These are phyloP conservation scores for Sugiyamaella lignohabitans DNA, from an alignment of 805 yeast genomes.

Conservation along the genomic window DNA sequence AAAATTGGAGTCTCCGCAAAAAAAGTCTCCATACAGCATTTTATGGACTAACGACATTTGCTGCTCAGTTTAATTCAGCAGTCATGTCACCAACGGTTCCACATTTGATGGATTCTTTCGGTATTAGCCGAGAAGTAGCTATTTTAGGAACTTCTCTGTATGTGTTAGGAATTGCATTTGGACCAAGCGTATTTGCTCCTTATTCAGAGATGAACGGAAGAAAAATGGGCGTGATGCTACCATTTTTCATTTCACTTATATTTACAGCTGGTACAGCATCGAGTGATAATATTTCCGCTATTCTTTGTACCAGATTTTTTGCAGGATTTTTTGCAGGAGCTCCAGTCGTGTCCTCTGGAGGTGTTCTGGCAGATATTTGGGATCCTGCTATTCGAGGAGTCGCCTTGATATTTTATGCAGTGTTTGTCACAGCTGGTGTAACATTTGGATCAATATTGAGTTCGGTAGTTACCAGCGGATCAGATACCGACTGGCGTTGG, in stretches of 20 bases:
- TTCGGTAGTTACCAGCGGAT: slow-evolving; percentile 40
- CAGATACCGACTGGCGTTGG: slow-evolving; percentile 51
- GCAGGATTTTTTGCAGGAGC: slow-evolving; percentile 57
- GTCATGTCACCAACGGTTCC: slow-evolving; percentile 37
- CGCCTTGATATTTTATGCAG: slow-evolving; percentile 46
- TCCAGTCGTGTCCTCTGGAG: slow-evolving; percentile 54
- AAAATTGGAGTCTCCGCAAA: slow-evolving; percentile 43
- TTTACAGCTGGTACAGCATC: slow-evolving; percentile 48
- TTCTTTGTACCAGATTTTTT: slow-evolving; percentile 49
- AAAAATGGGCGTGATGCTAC: slow-evolving; percentile 40
- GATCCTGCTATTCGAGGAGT: slow-evolving; percentile 45
- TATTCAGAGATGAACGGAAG: slow-evolving; percentile 48
- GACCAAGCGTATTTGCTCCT: slow-evolving; percentile 63
- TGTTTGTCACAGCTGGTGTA: slow-evolving; percentile 41
- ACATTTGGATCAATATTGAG: slow-evolving; percentile 44
- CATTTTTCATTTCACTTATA: slow-evolving; percentile 36
- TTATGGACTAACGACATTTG: slow-evolving; percentile 37
- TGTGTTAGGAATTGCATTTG: slow-evolving; percentile 60
- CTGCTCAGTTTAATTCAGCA: slow-evolving; percentile 43
- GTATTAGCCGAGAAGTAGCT: slow-evolving; percentile 42
- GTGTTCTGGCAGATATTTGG: slow-evolving; percentile 53
- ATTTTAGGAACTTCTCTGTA: slow-evolving; percentile 52
- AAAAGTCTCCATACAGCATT: slow-evolving; percentile 37
- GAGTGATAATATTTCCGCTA: slow-evolving; percentile 44
- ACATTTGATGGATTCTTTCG: slow-evolving; percentile 34